Evolutionary conservation across 495 filamentous ascomycete genomes (phyloP).

Genomic region (Annulohypoxylon moriforme): DNA sequence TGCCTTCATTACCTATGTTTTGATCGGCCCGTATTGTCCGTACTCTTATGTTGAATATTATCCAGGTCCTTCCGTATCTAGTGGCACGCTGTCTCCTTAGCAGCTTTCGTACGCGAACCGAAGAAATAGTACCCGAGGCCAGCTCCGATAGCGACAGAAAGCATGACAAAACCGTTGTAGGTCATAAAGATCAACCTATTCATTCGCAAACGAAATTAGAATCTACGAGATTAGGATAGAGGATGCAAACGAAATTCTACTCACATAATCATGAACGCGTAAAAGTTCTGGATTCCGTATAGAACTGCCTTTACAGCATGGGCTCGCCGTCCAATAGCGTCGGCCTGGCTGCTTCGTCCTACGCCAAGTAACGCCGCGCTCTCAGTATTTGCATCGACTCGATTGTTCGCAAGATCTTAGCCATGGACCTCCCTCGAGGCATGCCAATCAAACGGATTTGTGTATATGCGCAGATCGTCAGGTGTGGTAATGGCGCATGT

Average conservation of each 20-base stretch:
- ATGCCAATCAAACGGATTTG: slow-evolving; percentile 22
- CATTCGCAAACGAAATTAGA: not conserved
- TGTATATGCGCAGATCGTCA: slow-evolving; percentile 1
- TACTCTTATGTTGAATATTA: not conserved
- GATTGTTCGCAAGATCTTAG: slow-evolving; percentile 44
- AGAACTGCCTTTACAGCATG: slow-evolving; percentile 81
- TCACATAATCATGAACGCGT: slow-evolving; percentile 99
- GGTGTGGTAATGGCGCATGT: slow-evolving; percentile 5
- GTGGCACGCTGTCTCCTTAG: slow-evolving; percentile 93
- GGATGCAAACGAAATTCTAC: slow-evolving; percentile 51
- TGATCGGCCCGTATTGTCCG: not conserved
- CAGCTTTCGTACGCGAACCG: slow-evolving; percentile 71
- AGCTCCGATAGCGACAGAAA: slow-evolving; percentile 87
- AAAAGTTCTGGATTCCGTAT: slow-evolving; percentile 96
- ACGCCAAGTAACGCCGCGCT: slow-evolving; percentile 61
- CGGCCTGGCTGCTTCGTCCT: slow-evolving; percentile 61
- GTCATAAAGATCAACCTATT: slow-evolving; percentile 98
- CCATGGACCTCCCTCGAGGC: slow-evolving; percentile 42
- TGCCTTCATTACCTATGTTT: not conserved
- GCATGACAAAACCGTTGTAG: slow-evolving; percentile 98
- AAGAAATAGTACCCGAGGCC: slow-evolving; percentile 90
- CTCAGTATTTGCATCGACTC: slow-evolving; percentile 63
- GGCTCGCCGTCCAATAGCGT: slow-evolving; percentile 67
- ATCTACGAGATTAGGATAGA: not conserved
- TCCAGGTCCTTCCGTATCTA: slow-evolving; percentile 51